Percentiles rank a stretch among this genome's conserved stretches.
Conservation (phyloP, 768 basidiomycete species). For the Trametes coccinea region DNA sequence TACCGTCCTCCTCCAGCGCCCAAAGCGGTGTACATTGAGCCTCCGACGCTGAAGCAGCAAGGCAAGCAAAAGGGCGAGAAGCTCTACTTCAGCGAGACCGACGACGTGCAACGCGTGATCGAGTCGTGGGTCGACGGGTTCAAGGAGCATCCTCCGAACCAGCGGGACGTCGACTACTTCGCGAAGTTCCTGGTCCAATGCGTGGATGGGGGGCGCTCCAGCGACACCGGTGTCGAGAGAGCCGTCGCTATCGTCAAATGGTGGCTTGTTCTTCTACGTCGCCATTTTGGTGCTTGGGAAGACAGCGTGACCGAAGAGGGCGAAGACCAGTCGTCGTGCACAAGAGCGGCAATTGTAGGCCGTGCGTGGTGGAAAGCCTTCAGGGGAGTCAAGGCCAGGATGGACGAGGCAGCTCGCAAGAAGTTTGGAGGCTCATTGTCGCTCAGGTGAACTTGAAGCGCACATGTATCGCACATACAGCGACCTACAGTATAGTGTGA, state of each 20-base stretch:
- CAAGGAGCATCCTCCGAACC: slow-evolving; percentile 60
- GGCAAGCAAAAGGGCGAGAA: slow-evolving; percentile 54
- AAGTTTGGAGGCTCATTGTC: slow-evolving; percentile 67
- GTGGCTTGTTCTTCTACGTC: slow-evolving; percentile 74
- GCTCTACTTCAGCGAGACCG: slow-evolving; percentile 58
- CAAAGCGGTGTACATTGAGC: slow-evolving; percentile 50
- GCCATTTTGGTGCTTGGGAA: slow-evolving; percentile 64
- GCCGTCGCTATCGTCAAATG: slow-evolving; percentile 74
- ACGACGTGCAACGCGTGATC: slow-evolving; percentile 72
- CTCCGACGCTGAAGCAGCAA: slow-evolving; percentile 57
- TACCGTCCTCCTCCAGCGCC: slow-evolving; percentile 52
- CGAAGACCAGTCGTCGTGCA: slow-evolving; percentile 26
- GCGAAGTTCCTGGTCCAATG: slow-evolving; percentile 69
- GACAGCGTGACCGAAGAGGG: slow-evolving; percentile 25
- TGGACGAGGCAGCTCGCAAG: slow-evolving; percentile 64
- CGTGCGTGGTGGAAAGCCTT: slow-evolving; percentile 84
- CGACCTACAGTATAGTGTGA: too few species aligned
- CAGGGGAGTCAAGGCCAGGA: slow-evolving; percentile 60
- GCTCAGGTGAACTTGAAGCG: not conserved
- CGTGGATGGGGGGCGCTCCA: slow-evolving; percentile 53
- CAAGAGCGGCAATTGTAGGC: slow-evolving; percentile 47
- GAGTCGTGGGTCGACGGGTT: slow-evolving; percentile 76
- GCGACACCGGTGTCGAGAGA: slow-evolving; percentile 69
- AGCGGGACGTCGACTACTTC: slow-evolving; percentile 75
- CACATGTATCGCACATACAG: too few species aligned